Conservation (phyloP, 2,329 filamentous ascomycete genomes). For the Ophiocordyceps camponoti-leonardi region DNA sequence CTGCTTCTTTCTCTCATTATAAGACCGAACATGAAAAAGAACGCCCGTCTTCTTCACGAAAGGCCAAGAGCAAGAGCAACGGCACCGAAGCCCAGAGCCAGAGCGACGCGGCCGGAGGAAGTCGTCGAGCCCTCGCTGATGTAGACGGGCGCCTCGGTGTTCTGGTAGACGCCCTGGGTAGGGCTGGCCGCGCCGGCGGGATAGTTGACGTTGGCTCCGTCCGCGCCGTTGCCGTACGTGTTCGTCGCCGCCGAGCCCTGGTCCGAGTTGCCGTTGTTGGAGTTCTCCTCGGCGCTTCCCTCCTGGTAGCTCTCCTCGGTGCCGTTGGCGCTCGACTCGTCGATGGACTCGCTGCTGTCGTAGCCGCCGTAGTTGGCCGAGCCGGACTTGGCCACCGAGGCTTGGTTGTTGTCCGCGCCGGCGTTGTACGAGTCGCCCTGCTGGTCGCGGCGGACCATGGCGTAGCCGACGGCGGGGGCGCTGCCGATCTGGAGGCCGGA, state of each 20-base stretch:
- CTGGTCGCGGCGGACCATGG: slow-evolving; percentile 12
- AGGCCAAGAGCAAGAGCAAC: slow-evolving; percentile 1
- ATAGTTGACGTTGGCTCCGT: neutral
- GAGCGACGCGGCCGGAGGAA: neutral
- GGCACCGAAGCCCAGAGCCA: slow-evolving; percentile 2
- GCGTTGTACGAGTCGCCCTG: neutral
- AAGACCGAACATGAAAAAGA: neutral
- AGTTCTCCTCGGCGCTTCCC: neutral
- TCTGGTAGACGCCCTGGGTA: neutral
- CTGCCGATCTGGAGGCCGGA: slow-evolving; percentile 6
- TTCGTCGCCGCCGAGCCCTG: neutral
- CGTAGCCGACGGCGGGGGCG: slow-evolving; percentile 5
- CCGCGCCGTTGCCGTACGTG: neutral
- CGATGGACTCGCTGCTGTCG: neutral
- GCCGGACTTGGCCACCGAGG: neutral
- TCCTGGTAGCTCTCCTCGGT: neutral
- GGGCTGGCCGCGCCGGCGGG: neutral
- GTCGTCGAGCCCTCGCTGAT: slow-evolving; percentile 2
- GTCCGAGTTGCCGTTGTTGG: neutral
- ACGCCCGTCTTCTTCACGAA: neutral
- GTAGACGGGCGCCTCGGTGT: slow-evolving; percentile 1
- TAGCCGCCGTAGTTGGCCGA: neutral
- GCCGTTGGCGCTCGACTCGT: neutral
- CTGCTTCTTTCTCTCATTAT: neutral
- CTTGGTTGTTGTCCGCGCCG: neutral